These are phyloP conservation scores for Nannizzia gypsea DNA, from an alignment of 2,329 filamentous ascomycete genomes.

Conservation along the genomic window DNA sequence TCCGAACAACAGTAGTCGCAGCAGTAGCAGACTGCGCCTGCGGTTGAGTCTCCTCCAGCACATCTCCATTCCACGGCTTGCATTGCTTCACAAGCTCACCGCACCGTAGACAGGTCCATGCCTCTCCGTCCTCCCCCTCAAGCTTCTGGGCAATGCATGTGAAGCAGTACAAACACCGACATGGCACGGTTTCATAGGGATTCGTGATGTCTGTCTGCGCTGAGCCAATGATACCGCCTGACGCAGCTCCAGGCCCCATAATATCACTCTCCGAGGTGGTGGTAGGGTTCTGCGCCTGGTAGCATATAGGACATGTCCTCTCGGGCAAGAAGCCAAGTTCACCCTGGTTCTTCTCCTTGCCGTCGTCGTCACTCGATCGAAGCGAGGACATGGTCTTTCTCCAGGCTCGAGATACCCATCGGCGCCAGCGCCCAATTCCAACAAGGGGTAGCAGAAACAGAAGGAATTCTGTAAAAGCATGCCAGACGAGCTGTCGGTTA, in stretches of 20 bases:
- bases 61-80: slow-evolving; percentile 82
- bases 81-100: slow-evolving; percentile 75
- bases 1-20: slow-evolving; percentile 20
- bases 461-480: slow-evolving; percentile 98
- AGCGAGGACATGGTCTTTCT: slow-evolving; percentile 61
- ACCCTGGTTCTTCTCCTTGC: slow-evolving; percentile 48
- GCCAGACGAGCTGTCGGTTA: slow-evolving; percentile 96
- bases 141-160: slow-evolving; percentile 84
- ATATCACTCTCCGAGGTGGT: slow-evolving; percentile 63
- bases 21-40: slow-evolving; percentile 19
- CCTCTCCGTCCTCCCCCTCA: slow-evolving; percentile 86
- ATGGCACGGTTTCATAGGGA: slow-evolving; percentile 82
- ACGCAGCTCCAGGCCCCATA: slow-evolving; percentile 50
- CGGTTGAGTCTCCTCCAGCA: slow-evolving; percentile 41
- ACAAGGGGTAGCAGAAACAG: slow-evolving; percentile 94
- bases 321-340: slow-evolving; percentile 81
- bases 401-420: slow-evolving; percentile 82
- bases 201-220: slow-evolving; percentile 91
- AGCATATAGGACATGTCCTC: slow-evolving; percentile 92
- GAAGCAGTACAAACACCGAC: slow-evolving; percentile 90
- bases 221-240: slow-evolving; percentile 71
- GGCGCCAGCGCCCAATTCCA: slow-evolving; percentile 81
- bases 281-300: slow-evolving; percentile 73
- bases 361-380: slow-evolving; percentile 38
- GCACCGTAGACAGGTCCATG: slow-evolving; percentile 83